These are phyloP conservation scores for Linanthus parryae DNA, from an alignment of 148 eudicot genomes.

Conservation along the genomic window DNA sequence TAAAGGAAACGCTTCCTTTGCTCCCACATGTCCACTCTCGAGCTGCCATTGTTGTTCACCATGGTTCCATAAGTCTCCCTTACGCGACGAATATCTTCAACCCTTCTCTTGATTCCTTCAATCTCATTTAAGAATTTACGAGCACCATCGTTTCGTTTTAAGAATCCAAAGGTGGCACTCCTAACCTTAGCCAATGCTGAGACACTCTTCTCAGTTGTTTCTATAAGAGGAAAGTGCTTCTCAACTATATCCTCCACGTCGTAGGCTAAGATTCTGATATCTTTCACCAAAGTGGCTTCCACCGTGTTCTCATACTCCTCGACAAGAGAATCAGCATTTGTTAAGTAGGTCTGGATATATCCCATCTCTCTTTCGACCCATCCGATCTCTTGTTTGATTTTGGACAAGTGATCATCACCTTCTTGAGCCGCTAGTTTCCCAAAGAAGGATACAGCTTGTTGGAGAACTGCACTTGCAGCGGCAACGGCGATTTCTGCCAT, in stretches of 20 bases:
- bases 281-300: background rate
- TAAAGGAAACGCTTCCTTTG: background rate
- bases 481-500: conserved; percentile 8
- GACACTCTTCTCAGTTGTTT: background rate
- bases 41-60: background rate
- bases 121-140: conserved; percentile 1
- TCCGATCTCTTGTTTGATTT: background rate
- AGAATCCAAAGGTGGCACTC: background rate
- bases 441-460: background rate
- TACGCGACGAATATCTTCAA: background rate
- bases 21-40: background rate
- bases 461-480: conserved; percentile 5
- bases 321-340: too few species aligned
- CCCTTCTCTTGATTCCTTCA: conserved; percentile 5
- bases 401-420: background rate
- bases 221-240: background rate
- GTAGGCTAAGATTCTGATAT: background rate
- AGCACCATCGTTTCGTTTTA: background rate
- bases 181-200: background rate
- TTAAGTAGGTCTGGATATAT: conserved; percentile 2
- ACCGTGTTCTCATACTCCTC: background rate
- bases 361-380: conserved; percentile 11
- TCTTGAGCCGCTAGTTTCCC: background rate
- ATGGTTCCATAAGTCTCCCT: conserved; percentile 2
- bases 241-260: background rate